Base-by-base conservation (phyloP, 208 protist genomes). In the Trypanosoma cruzi region DNA sequence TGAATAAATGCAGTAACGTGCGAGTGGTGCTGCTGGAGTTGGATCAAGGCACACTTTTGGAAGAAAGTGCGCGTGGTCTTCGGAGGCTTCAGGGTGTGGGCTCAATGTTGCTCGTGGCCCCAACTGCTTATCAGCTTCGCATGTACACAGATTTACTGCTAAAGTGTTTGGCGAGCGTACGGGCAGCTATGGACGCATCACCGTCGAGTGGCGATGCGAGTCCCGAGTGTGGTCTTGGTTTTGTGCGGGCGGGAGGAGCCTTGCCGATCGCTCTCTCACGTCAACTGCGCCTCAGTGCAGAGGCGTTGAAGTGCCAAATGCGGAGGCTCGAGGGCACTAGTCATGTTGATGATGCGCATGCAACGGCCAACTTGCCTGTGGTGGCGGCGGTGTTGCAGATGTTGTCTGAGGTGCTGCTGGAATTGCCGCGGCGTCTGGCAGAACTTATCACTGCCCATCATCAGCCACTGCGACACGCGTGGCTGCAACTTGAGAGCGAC, bases 181-280 rank as follows among this genome's bases (percentile, higher is more conserved):
- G 62, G 29, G 26, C 10, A 18, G 59, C 68, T 31, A 26, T 73
- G 13, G 57, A 61, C 37, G 16, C 68, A 54, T 58, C 8, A 16
- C 31, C 34, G 28, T 49, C 36, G 36, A 11, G 26, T 34, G 29
- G 29, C 24, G n/a, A 8, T 61, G 20, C n/a, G 16, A 18, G 24
- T 34, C 8, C 53, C 46, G 64, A 52, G 50, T 32, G n/a, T 24
- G 46, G 58, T 8, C 37, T 62, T 3, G 76, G 75, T 4, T 62
- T 78, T 44, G 68, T 80, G 42, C 74, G 80, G n/a, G 84, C 75
- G n/a, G 84, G 84, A 44, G 84, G 84, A 0, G 79, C 74, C 7
- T 77, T 79, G 37, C 65, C 71, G 32, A 74, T 89, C 42, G 68
- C 75, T 20, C 20, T 86, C 16, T 73, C 80, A n/a, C 61, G 54